Base-by-base conservation (phyloP, 2,329 filamentous ascomycete genomes). In the Cladosporium phlei region DNA sequence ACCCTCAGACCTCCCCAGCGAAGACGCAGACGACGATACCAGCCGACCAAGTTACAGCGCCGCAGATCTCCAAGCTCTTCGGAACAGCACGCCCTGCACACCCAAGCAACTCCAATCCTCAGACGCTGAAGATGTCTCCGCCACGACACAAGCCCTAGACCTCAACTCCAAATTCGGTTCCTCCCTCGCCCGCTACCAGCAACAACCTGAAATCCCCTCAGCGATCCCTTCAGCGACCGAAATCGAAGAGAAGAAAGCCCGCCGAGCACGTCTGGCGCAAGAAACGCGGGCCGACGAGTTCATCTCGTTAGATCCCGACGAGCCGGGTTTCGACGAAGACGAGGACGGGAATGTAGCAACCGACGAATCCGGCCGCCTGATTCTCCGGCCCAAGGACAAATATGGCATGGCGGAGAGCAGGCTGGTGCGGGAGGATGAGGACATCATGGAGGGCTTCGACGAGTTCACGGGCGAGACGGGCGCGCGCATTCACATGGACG, bases 361-460 rank as follows among this genome's bases (percentile, higher is more conserved):
- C 7, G 70, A 74, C 29, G 69, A 70, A 30, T 62, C 64, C 35
- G 66, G 69, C 16, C 55, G 64, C 50, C 51, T 75, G 49, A 68
- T 78, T 2, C 62, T 76, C 2, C 69, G 73, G 42, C 68, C 70
- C 14, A 79, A 80, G 53, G 80, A 83, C 57, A 80, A 85, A 54
- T 77, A 80, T 25, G 78, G 53, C 11, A 44, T 51, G 22, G 52
- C 61, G 3, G 71, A 89, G 51, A 86, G 85, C 5, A 78, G 91
- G 1, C 76, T 97, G 2, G 78, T 89, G 5, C 79, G 77, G 32
- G 89, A 96, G 25, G 91, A 97, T 57, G 91, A 97, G 62, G 88
- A 97, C 59, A 77, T 96, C 0, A 87, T 86, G 28, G 93, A 97
- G 68, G 90, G 89, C 0, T 97, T 95, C 57, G 91, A 97, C 50